Conservation (phyloP, 768 basidiomycete genomes). For the Rhizopogon rudus region DNA sequence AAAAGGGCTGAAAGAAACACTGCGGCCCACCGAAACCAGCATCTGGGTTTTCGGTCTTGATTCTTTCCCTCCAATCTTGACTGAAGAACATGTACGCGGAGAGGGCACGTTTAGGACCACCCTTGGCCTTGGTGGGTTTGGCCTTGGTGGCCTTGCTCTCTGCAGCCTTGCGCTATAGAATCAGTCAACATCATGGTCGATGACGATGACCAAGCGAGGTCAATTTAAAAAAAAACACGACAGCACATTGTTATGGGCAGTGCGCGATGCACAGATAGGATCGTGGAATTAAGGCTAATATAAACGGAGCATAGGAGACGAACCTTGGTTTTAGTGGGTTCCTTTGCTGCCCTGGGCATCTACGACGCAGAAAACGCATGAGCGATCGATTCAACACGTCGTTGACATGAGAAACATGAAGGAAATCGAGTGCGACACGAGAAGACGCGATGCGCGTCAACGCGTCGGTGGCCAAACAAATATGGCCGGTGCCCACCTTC, state of each 20-base stretch:
- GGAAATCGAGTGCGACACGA: constrained; percentile 10
- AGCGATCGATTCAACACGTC: constrained; percentile 38
- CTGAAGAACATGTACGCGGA: constrained; percentile 99
- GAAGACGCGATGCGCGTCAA: constrained; percentile 25
- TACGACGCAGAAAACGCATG: constrained; percentile 30
- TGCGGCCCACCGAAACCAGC: constrained; percentile 73
- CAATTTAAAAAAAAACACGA: background rate
- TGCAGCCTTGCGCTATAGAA: constrained; percentile 63
- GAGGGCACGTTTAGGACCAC: constrained; percentile 78
- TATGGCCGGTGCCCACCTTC: constrained; percentile 8
- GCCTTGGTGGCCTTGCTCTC: constrained; percentile 44
- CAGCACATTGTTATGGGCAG: background rate
- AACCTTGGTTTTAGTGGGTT: constrained; percentile 65
- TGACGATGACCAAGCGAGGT: background rate
- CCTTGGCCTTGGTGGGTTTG: constrained; percentile 72
- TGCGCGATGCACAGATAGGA: background rate
- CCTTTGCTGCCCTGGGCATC: constrained; percentile 64
- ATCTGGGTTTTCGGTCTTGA: constrained; percentile 95
- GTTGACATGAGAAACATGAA: constrained; percentile 18
- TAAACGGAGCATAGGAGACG: constrained; percentile 20
- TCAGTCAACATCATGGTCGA: constrained; percentile 9
- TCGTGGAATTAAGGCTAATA: constrained; percentile 3
- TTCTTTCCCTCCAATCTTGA: constrained; percentile 91
- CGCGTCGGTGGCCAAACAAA: constrained; percentile 38
- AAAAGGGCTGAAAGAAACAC: background rate